Base-by-base conservation (phyloP, 208 protist species). In the Leishmania guyanensis region DNA sequence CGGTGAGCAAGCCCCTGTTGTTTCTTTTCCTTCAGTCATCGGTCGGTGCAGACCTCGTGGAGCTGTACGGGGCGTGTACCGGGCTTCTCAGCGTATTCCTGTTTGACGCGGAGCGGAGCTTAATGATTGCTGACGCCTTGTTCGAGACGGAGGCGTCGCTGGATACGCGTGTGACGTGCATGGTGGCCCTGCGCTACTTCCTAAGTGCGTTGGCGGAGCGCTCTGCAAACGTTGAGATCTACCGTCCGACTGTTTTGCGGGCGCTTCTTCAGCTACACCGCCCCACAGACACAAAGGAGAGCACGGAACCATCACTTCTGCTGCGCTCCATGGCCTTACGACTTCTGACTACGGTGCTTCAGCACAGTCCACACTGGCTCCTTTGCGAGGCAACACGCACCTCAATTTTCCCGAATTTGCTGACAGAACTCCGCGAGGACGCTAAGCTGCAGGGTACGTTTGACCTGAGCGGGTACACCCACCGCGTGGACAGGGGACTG, bases 381-480 rank as follows among this genome's bases (percentile, higher is more conserved):
- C 58, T 89, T 53, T 85, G 84, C 51, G 81, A 89, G 64, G 78
- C 80, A 22, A 79, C 68, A 33, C 80, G 78, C 39, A 39, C 50
- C 6, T 72, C 54, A 33, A 75, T 85, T 58, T 88, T 87, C 39
- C 77, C 79, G n/a, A 75, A 84, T 39, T 75, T 84, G 43, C 66
- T 87, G 29, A 43, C 48, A 5, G 84, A 87, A 80, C 79, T 87
- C 8, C 75, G 65, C 56, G 84, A 84, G 80, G 81, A 87, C 79
- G 62, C 78, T 16, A 91, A 80, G 78, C 83, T 96, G 50, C 83
- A 93, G 64, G 81, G 87, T 39, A 78, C 84, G 39, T 91, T 99
- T 70, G 84, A 98, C 68, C 85, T 99, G 58, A 98, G 96, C 46
- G 95, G 96, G 29, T 99, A 98, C 88, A 99, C 94, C 77, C 98